Base-by-base conservation (phyloP, 768 basidiomycete genomes). In the Udeniomyces megalosporus region DNA sequence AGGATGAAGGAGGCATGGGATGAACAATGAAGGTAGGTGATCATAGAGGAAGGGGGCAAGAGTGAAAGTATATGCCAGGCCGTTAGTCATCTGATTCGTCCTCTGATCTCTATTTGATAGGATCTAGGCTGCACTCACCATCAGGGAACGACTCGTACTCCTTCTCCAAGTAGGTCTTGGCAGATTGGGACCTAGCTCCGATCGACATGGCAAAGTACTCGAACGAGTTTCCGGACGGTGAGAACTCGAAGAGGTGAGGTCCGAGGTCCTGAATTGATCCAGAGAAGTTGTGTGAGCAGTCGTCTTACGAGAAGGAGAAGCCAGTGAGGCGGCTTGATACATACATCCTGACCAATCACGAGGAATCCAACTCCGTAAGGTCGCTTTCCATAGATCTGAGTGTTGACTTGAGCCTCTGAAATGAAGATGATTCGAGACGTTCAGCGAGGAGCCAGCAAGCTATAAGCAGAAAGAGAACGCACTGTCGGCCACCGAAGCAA, bases 311-410 rank as follows among this genome's bases (percentile, higher is more conserved):
- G 22, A 15, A 1, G 32, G 28, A 10, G 15, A 49, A 22, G 24
- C 3, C 29, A 22, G 38, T 2, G 28, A 35, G 2, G 11, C 20
- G n/a, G n/a, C 12, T 5, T 11, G 12, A n/a, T 28, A 68, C 74
- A 57, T 56, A 77, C 76, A 74, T 97, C 95, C 70, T 86, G 82
- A 11, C 95, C 95, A 67, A 95, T 85, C 66, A 99, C 93, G 51
- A 99, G 85, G 79, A 97, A 93, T 6, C 95, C 95, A 12, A 99
- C 95, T 73, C 95, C 95, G 69, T 99, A 99, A 2, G 95, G 95
- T 60, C 95, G 81, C 66, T 88, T 82, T 61, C 95, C 95, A 72
- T 99, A 97, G 74, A 95, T 88, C 76, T 97, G 93, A 1, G 95
- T 99, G 75, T 97, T 99, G 42, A 90, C 85, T 74, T 99, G 95